Percentiles rank a stretch among this genome's conserved stretches.
These are phyloP conservation scores for Crassisporium funariophilum DNA, from an alignment of 768 basidiomycete genomes.

Conservation along the genomic window DNA sequence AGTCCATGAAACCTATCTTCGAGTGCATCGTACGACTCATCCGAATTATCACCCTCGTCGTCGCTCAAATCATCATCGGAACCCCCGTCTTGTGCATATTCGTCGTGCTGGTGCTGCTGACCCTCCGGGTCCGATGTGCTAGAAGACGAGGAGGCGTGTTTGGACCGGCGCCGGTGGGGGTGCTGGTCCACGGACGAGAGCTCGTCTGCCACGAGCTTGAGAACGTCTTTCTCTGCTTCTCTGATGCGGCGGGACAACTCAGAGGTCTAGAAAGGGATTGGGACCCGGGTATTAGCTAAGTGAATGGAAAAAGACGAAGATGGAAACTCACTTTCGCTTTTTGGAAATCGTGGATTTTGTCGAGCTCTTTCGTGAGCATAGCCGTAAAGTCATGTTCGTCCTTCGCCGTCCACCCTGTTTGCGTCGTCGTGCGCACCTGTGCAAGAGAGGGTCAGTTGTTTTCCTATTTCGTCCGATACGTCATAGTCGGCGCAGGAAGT, in stretches of 20 bases:
- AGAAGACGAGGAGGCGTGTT: conserved; percentile 18
- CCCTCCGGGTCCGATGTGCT: conserved; percentile 58
- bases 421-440: conserved; percentile 19
- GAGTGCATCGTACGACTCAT: conserved; percentile 67
- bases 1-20: conserved; percentile 86
- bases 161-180: conserved; percentile 6
- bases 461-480: not conserved
- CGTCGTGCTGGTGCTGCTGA: conserved; percentile 45
- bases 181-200: conserved; percentile 14
- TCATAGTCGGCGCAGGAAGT: too few species aligned
- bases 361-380: conserved; percentile 82
- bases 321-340: conserved; percentile 67
- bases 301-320: conserved; percentile 1
- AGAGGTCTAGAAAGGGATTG: conserved; percentile 52
- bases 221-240: conserved; percentile 80
- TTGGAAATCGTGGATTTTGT: conserved; percentile 95
- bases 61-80: conserved; percentile 67
- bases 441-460: conserved; percentile 3
- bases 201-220: conserved; percentile 71
- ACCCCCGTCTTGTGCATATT: conserved; percentile 61
- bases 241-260: conserved; percentile 83
- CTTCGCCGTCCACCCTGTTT: conserved; percentile 61
- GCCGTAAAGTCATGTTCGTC: conserved; percentile 84
- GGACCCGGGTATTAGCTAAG: not conserved
- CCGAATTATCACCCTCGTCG: conserved; percentile 39